A percentile compares a stretch with the other conserved stretches of the same genome.
Evolutionary conservation across 169 alveolate genomes (phyloP).

Genomic region (Eimeria acervulina): DNA sequence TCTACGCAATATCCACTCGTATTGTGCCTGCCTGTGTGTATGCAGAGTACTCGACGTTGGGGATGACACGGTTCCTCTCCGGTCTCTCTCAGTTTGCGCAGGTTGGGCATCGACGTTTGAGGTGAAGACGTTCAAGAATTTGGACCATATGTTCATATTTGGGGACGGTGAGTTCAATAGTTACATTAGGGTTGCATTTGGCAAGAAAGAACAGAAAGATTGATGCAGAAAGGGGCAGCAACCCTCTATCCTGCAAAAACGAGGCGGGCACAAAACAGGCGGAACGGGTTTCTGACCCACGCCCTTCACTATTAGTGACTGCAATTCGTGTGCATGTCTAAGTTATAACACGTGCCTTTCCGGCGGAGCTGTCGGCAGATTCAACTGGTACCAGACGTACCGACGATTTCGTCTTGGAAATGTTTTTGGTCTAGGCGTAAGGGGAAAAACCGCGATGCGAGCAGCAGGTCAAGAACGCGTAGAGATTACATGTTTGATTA

Average conservation of each 20-base stretch:
- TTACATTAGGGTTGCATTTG: conserved; percentile 3
- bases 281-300: neutral
- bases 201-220: neutral
- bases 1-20: neutral
- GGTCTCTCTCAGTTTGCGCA: conserved; percentile 77
- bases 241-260: neutral
- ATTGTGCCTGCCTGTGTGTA: neutral
- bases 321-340: neutral
- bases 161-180: conserved; percentile 73
- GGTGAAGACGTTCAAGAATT: conserved; percentile 39
- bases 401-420: neutral
- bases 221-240: neutral
- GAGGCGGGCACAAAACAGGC: neutral
- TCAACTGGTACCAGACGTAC: conserved; percentile 16
- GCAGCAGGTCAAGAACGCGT: neutral
- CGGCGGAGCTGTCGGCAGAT: neutral
- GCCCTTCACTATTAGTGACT: neutral
- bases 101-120: conserved; percentile 80
- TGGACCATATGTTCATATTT: conserved; percentile 81
- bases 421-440: neutral
- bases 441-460: neutral
- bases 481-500: neutral
- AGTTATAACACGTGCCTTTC: neutral
- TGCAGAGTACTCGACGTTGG: conserved; percentile 75
- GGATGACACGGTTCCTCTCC: conserved; percentile 80